Conservation (phyloP, 2,329 filamentous ascomycete genomes). For the Paraphoma chrysanthemicola region DNA sequence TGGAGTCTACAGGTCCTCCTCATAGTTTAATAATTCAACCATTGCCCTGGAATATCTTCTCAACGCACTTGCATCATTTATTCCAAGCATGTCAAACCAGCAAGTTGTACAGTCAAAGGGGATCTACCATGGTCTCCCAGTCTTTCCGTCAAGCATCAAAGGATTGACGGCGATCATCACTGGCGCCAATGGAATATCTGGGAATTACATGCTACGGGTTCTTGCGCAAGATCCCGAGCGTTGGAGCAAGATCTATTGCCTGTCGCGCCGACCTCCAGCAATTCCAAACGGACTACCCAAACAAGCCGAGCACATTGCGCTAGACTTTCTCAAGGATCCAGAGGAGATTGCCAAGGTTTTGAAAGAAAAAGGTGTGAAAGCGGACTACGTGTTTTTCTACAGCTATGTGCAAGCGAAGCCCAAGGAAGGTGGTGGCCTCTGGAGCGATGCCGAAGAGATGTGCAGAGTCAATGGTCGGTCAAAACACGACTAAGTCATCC, state of each 20-base stretch:
- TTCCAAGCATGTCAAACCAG: constrained; percentile 26
- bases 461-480: constrained; percentile 53
- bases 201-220: constrained; percentile 59
- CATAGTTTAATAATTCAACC: not conserved
- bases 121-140: constrained; percentile 60
- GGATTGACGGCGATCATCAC: constrained; percentile 60
- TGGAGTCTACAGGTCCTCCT: not conserved
- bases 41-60: not conserved
- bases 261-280: constrained; percentile 56
- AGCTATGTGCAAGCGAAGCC: constrained; percentile 61
- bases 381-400: constrained; percentile 61
- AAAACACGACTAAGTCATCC: not conserved
- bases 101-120: constrained; percentile 41
- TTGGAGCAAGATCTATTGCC: constrained; percentile 61
- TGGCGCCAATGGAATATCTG: constrained; percentile 63
- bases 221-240: constrained; percentile 55
- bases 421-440: constrained; percentile 53
- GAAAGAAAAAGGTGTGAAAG: constrained; percentile 42
- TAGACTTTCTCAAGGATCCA: constrained; percentile 50
- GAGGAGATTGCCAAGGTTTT: constrained; percentile 47
- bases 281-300: constrained; percentile 41
- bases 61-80: not conserved
- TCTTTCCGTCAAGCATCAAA: constrained; percentile 51
- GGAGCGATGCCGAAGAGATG: constrained; percentile 60
- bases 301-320: constrained; percentile 52